These are phyloP conservation scores for Halenospora varia DNA, from an alignment of 495 filamentous ascomycete genomes.

Conservation along the genomic window DNA sequence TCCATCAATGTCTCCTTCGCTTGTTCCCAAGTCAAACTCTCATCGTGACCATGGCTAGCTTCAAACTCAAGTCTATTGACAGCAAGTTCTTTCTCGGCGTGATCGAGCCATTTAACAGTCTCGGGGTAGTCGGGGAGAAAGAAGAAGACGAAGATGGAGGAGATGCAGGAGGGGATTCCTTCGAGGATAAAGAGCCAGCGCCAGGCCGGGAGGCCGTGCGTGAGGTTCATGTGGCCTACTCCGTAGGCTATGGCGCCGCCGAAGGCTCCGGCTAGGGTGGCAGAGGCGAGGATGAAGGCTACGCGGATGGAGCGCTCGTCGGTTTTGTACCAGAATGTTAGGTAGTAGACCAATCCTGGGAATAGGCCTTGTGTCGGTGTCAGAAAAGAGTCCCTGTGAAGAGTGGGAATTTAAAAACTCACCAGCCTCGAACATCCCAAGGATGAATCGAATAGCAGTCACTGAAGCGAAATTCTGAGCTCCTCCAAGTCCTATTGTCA, in stretches of 20 bases:
- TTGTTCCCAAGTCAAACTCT: constrained; percentile 51
- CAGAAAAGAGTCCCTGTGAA: too few relatives aligned
- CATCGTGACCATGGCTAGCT: constrained; percentile 55
- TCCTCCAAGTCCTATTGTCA: constrained; percentile 69
- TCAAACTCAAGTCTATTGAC: constrained; percentile 41
- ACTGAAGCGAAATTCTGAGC: constrained; percentile 58
- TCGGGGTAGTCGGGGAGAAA: constrained; percentile 66
- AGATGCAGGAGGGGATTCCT: constrained; percentile 39
- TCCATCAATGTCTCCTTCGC: constrained; percentile 49
- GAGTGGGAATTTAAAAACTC: background rate
- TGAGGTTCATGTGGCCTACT: constrained; percentile 33
- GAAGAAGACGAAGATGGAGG: constrained; percentile 57
- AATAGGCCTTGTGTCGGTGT: constrained; percentile 65
- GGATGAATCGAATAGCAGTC: constrained; percentile 56
- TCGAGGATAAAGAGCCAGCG: constrained; percentile 27
- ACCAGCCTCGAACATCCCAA: constrained; percentile 68
- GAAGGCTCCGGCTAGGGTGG: constrained; percentile 37
- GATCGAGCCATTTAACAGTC: constrained; percentile 58
- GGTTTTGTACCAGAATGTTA: constrained; percentile 65
- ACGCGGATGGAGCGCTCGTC: constrained; percentile 57
- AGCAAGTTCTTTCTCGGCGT: constrained; percentile 52
- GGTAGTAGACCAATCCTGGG: constrained; percentile 70
- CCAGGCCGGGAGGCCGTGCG: constrained; percentile 32
- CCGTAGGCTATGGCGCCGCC: constrained; percentile 52
- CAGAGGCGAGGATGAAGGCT: constrained; percentile 56